These are phyloP conservation scores for Tetrapisispora phaffii DNA, from an alignment of 805 yeast species.

Conservation along the genomic window DNA sequence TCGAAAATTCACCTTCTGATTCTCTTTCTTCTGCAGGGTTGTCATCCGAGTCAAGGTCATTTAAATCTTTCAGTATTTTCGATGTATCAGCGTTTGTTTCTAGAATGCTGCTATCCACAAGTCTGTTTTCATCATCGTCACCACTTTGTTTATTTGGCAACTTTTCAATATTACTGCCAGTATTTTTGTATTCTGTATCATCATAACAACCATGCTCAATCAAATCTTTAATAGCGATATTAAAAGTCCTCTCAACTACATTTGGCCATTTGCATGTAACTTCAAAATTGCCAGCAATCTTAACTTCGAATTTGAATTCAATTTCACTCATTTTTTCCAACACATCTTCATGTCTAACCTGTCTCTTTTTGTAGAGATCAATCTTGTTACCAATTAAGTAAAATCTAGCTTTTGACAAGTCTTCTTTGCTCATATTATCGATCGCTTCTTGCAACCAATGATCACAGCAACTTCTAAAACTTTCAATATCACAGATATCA, in stretches of 20 bases:
- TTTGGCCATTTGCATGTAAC: slow-evolving; percentile 37
- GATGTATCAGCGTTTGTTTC: background rate
- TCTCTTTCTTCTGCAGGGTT: background rate
- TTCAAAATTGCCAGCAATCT: slow-evolving; percentile 36
- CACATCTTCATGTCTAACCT: slow-evolving; percentile 34
- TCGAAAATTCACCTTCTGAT: background rate
- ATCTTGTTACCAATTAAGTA: slow-evolving; percentile 40
- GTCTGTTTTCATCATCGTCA: background rate
- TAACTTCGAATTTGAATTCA: slow-evolving; percentile 26
- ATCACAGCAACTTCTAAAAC: slow-evolving; percentile 31
- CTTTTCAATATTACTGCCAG: background rate
- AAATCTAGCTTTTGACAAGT: slow-evolving; percentile 27
- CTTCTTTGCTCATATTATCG: slow-evolving; percentile 23
- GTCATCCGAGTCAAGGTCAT: background rate
- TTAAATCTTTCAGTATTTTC: background rate
- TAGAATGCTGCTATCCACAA: background rate
- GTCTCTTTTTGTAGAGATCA: slow-evolving; percentile 29
- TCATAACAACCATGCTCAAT: slow-evolving; percentile 34
- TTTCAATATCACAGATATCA: slow-evolving; percentile 33
- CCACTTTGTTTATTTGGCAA: background rate
- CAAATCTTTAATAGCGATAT: slow-evolving; percentile 32
- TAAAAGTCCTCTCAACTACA: slow-evolving; percentile 32
- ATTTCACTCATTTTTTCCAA: slow-evolving; percentile 25
- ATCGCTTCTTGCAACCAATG: slow-evolving; percentile 37
- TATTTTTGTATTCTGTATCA: slow-evolving; percentile 8